Percentiles rank a stretch among this genome's conserved stretches.
Conservation (phyloP, 495 filamentous ascomycete genomes). For the Neurospora sp. region DNA sequence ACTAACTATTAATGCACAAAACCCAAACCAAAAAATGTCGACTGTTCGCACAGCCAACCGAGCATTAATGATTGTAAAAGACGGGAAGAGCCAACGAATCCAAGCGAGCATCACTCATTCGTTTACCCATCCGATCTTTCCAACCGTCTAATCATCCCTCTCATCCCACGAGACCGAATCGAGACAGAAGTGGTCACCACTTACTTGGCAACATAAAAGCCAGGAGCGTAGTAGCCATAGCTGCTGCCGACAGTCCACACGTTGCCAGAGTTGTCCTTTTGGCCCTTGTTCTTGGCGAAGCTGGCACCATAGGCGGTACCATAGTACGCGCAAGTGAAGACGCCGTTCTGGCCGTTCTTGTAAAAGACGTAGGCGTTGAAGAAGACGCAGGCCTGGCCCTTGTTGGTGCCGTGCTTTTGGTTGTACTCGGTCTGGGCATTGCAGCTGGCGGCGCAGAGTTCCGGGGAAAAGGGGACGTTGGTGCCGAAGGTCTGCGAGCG, state of each 20-base stretch:
- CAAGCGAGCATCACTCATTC: background rate
- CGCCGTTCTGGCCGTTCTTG: slow-evolving; percentile 23
- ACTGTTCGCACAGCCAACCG: background rate
- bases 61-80: background rate
- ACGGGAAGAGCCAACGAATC: background rate
- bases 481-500: slow-evolving; percentile 30
- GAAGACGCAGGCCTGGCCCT: slow-evolving; percentile 32
- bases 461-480: slow-evolving; percentile 26
- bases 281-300: slow-evolving; percentile 11
- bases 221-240: slow-evolving; percentile 6
- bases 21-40: background rate
- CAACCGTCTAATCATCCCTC: background rate
- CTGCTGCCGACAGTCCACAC: slow-evolving; percentile 1
- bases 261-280: slow-evolving; percentile 4
- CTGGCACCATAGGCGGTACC: background rate
- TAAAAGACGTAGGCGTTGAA: slow-evolving; percentile 37
- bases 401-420: slow-evolving; percentile 14
- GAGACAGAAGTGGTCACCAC: background rate
- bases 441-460: slow-evolving; percentile 31
- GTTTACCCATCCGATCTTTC: background rate
- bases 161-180: background rate
- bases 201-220: background rate
- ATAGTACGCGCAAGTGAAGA: slow-evolving; percentile 13
- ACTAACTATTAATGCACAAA: background rate
- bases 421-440: slow-evolving; percentile 31